phyloP scores from a whole-genome alignment of 1,284 basidiomycete genomes.

The Trichosporon ovoides region DNA sequence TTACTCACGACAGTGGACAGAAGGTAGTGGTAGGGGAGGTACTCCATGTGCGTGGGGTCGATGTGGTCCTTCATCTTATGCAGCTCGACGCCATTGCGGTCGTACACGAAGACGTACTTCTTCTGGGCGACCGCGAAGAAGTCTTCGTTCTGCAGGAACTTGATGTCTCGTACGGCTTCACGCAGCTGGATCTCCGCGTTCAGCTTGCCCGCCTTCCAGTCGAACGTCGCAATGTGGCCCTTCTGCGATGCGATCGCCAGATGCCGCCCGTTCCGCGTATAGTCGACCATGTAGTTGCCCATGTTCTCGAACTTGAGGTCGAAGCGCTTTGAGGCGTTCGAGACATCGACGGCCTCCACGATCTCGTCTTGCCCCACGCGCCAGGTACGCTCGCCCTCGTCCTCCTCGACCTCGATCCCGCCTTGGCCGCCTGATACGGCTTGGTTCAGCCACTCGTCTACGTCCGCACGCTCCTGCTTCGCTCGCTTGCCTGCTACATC shows the following conservation, averaged over 20 bases:
- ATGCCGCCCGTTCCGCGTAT: conserved; percentile 88
- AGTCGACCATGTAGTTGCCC: conserved; percentile 71
- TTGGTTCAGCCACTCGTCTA: conserved; percentile 46
- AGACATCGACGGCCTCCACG: conserved; percentile 61
- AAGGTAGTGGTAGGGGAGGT: conserved; percentile 93
- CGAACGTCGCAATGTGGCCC: conserved; percentile 89
- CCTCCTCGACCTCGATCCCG: conserved; percentile 46
- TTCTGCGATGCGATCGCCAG: conserved; percentile 73
- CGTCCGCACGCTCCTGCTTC: conserved; percentile 38
- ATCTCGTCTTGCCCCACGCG: conserved; percentile 78
- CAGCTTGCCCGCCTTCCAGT: conserved; percentile 84
- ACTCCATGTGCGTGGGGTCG: conserved; percentile 86
- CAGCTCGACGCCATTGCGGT: conserved; percentile 86
- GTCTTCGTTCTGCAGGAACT: conserved; percentile 89
- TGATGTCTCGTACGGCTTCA: conserved; percentile 87
- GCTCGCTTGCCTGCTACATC: conserved; percentile 49
- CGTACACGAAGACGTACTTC: conserved; percentile 95
- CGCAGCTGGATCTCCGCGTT: conserved; percentile 79
- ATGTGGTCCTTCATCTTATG: conserved; percentile 68
- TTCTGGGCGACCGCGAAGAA: conserved; percentile 95
- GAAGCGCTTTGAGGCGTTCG: conserved; percentile 67
- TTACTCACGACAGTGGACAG: conserved; percentile 70
- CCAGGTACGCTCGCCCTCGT: conserved; percentile 71
- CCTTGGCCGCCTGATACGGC: conserved; percentile 37
- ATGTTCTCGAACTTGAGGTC: conserved; percentile 68